Base-by-base conservation (phyloP, 1,284 basidiomycete genomes). In the Ustilago bromivora region DNA sequence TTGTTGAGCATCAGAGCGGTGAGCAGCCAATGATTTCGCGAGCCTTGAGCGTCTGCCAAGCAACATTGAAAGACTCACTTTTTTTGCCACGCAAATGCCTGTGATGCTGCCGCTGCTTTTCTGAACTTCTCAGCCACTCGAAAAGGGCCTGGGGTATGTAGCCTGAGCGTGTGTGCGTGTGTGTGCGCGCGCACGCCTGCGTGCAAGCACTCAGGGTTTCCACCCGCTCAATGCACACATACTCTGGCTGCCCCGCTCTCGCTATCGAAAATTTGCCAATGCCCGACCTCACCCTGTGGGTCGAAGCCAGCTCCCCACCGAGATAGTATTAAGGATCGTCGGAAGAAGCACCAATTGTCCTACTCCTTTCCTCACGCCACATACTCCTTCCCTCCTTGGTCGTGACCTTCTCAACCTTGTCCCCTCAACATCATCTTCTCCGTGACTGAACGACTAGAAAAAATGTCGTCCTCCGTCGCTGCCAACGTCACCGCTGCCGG, bases 381-480 rank as follows among this genome's bases (percentile, higher is more conserved):
- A 19, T 36, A 19, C 34, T 9, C n/a, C 12, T 2, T 31, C 34
- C 35, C 51, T 5, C 43, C 36, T 32, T 38, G 40, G 13, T 53
- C 23, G 49, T 28, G 3, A 10, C 19, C 28, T 49, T 53, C 17
- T 55, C 36, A 4, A 4, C 13, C 32, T 34, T 36, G 11, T 34
- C 56, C 11, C 43, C 32, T 23, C 31, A 32, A 12, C 35, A 34
- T 6, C 47, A 10, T 35, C 17, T 46, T 23, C 54, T 6, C 28
- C 34, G 28, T 10, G 17, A 2, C 40, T 35, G 36, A 32, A 59
- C 66, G 59, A 61, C 32, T 19, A 36, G 35, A 56, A 51, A 58
- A 43, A 57, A 79, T 79, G 77, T 79, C 79, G 61, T 76, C 73
- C 61, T 66, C 76, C 47, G 70, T 79, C 31, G 72, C 75, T 52